Conservation (phyloP, 2,329 filamentous ascomycete species). For the Phyllosticta citribraziliensis region DNA sequence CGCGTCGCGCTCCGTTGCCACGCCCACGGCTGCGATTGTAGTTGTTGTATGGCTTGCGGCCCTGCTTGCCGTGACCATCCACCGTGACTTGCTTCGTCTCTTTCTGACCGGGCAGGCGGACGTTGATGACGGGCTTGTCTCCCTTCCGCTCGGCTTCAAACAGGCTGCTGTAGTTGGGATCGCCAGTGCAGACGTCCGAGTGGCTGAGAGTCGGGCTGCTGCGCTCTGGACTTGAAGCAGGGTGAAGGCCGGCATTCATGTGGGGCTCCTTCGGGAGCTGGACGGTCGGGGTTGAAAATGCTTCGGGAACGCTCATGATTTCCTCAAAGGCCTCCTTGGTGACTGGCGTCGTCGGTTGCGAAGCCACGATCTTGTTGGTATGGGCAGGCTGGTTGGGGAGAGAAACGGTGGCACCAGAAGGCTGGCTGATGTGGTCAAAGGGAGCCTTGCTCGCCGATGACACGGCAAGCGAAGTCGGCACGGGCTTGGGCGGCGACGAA, state of each 20-base stretch:
- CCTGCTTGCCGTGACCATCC: not conserved
- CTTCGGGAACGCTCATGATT: constrained; percentile 8
- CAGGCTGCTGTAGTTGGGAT: not conserved
- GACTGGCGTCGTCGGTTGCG: not conserved
- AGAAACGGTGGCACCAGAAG: constrained; percentile 1
- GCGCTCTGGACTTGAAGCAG: not conserved
- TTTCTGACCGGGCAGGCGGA: not conserved
- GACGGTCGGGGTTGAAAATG: constrained; percentile 6
- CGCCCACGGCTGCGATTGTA: not conserved
- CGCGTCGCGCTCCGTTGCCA: not conserved
- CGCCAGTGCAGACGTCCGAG: not conserved
- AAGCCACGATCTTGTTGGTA: not conserved
- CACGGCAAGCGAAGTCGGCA: not conserved
- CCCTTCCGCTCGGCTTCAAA: not conserved
- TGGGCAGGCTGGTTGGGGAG: not conserved
- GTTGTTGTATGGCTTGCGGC: constrained; percentile 4
- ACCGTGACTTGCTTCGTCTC: not conserved
- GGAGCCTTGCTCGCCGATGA: constrained; percentile 7
- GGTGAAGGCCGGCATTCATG: constrained; percentile 3
- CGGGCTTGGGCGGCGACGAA: constrained; percentile 3
- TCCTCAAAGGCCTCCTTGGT: constrained; percentile 8
- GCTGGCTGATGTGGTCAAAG: not conserved
- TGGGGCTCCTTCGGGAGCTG: constrained; percentile 4
- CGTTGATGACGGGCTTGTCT: not conserved
- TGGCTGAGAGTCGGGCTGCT: not conserved